phyloP scores from a whole-genome alignment of 306 rosid genomes.

The Ormosia emarginata region DNA sequence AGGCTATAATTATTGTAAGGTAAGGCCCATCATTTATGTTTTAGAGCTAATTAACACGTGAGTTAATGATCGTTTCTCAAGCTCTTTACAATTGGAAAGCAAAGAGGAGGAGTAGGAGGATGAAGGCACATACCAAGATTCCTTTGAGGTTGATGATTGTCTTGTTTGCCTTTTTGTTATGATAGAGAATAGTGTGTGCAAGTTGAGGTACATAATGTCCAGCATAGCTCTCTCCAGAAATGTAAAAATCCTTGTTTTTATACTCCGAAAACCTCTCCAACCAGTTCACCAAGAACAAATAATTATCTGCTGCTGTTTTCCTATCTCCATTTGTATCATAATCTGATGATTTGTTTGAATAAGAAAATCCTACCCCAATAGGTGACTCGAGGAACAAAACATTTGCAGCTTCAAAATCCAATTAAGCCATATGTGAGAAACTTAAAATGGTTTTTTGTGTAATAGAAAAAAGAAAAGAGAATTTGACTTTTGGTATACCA shows the following conservation, averaged over 20 bases:
- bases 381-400: constrained; percentile 89
- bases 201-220: constrained; percentile 96
- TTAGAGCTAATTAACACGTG: background rate
- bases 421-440: background rate
- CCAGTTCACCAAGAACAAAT: constrained; percentile 76
- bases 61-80: background rate
- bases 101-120: background rate
- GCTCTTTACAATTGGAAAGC: background rate
- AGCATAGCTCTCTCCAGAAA: constrained; percentile 92
- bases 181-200: constrained; percentile 73
- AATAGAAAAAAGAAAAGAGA: background rate
- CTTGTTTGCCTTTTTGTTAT: constrained; percentile 45
- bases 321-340: constrained; percentile 56
- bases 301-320: constrained; percentile 66
- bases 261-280: constrained; percentile 85
- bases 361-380: constrained; percentile 90
- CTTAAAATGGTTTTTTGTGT: background rate
- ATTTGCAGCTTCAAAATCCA: constrained; percentile 64
- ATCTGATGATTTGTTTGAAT: constrained; percentile 76
- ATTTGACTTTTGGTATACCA: constrained; percentile 38
- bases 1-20: background rate
- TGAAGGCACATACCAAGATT: constrained; percentile 51
- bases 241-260: constrained; percentile 61
- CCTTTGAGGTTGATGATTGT: constrained; percentile 80
- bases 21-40: background rate